Evolutionary conservation across 306 rosid species (phyloP).

Genomic region (Gillenia trifoliata): DNA sequence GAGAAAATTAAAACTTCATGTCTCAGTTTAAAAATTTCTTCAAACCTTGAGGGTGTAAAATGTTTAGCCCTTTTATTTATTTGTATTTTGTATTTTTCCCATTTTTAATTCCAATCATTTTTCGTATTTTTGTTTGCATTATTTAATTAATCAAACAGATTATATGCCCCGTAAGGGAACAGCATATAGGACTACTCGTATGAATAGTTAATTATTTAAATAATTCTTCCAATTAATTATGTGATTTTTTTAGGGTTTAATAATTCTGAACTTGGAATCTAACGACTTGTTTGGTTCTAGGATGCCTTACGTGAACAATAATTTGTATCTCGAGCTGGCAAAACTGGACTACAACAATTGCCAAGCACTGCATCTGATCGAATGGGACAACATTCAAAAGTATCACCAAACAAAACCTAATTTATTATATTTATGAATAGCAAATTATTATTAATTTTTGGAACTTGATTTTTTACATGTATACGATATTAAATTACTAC

Average conservation of each 20-base stretch:
- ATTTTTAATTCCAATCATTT: no score
- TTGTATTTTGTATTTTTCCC: no score
- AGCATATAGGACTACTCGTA: neutral
- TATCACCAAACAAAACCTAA: slow-evolving; percentile 2
- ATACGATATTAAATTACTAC: neutral
- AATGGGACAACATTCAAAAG: slow-evolving; percentile 73
- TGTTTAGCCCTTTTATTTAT: no score
- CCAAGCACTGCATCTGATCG: slow-evolving; percentile 60
- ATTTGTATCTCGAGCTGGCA: slow-evolving; percentile 73
- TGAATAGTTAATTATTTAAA: neutral
- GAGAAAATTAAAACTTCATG: no score
- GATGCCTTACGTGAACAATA: slow-evolving; percentile 70
- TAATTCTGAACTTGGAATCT: neutral
- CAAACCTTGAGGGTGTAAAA: no score
- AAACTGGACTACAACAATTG: slow-evolving; percentile 83
- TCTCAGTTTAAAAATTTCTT: no score
- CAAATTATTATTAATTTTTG: neutral
- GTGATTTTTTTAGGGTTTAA: neutral
- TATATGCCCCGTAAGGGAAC: neutral
- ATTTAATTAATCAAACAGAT: no score
- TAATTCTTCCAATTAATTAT: neutral
- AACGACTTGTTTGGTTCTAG: slow-evolving; percentile 28
- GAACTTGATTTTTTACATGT: neutral
- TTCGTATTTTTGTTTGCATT: no score
- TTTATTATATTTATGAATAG: neutral